Percentiles rank a stretch among this genome's conserved stretches.
phyloP scores from a whole-genome alignment of 2,329 filamentous ascomycete species.

The Aspergillus terreus region DNA sequence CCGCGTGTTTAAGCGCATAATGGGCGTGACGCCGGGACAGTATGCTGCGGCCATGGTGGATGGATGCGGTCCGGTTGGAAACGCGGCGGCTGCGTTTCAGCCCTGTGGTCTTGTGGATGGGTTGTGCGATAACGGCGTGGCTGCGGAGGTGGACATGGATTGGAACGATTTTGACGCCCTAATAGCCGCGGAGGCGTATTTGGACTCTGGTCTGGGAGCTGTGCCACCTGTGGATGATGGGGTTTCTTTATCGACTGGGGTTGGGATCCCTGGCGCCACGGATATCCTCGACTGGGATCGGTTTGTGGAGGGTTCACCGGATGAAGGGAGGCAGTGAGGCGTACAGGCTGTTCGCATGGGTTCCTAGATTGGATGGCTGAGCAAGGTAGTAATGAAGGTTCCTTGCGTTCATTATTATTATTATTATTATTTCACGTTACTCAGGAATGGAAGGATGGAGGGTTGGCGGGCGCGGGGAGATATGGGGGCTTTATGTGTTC shows the following conservation, averaged over 20 bases:
- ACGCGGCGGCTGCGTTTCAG: neutral
- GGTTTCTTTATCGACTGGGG: neutral
- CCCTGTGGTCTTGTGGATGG: neutral
- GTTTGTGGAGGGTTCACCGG: neutral
- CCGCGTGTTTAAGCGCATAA: conserved; percentile 52
- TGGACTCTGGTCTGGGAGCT: neutral
- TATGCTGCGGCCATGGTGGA: conserved; percentile 21
- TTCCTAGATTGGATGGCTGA: neutral
- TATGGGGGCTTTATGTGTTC: no score
- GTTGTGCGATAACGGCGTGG: neutral
- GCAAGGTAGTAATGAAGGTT: no score
- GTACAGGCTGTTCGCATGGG: neutral
- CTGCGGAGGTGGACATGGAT: neutral
- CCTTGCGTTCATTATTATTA: no score
- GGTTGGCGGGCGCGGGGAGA: no score
- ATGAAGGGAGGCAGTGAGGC: neutral
- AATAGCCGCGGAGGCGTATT: conserved; percentile 25
- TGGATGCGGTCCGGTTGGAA: neutral
- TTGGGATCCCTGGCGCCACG: neutral
- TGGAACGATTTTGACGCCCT: conserved; percentile 39
- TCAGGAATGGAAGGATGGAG: no score
- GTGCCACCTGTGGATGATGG: neutral
- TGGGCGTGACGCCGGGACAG: conserved; percentile 48
- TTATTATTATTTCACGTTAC: no score
- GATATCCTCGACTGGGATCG: neutral